Evolutionary conservation across 1,284 basidiomycete genomes (phyloP), one percentile per base, ranked within the genome.

Genomic region (Irpex sp.): DNA sequence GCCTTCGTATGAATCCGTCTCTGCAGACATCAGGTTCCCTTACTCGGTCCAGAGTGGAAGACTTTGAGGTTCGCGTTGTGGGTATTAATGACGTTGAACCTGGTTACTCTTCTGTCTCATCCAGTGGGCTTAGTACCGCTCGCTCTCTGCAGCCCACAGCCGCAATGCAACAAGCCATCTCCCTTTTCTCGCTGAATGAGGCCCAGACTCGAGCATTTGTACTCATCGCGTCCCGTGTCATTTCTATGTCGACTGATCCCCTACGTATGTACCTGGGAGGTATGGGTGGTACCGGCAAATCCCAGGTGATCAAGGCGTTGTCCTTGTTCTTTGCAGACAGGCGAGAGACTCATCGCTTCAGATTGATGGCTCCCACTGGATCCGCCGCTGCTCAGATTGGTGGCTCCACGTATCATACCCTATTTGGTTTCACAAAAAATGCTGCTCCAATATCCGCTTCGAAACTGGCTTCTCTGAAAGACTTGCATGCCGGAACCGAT

Each of bases 201-300:
- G 73, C 75, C 28, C 76, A 78, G 59, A n/a, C n/a, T n/a, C 56
- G 65, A 16, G 76, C 75, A 1, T 77, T 76, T 59, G 39, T 64
- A 3, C 73, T 77, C 7, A 61, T 74, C 35, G 72, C 72, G 0
- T 70, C 71, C 42, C 73, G 75, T 67, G 60, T 69, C 0, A 16
- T 61, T 2, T 16, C 37, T 7, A 18, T n/a, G 54, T 36, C 36
- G n/a, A n/a, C 60, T 2, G 58, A 65, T 0, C 72, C 67, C 18
- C 59, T 76, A 1, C 62, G 66, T 45, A 76, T 78, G 73, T 72
- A 77, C 61, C 21, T 78, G 1, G 74, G 71, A 7, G 76, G 76
- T 0, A 73, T 73, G 69, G 74, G 63, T 3, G 73, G 77, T 4
- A 77, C 76, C n/a, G 77, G 78, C 2, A 80, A 81, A 65, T 73